Base-by-base conservation (phyloP, 1,284 basidiomycete genomes). In the Leccinum fallax region DNA sequence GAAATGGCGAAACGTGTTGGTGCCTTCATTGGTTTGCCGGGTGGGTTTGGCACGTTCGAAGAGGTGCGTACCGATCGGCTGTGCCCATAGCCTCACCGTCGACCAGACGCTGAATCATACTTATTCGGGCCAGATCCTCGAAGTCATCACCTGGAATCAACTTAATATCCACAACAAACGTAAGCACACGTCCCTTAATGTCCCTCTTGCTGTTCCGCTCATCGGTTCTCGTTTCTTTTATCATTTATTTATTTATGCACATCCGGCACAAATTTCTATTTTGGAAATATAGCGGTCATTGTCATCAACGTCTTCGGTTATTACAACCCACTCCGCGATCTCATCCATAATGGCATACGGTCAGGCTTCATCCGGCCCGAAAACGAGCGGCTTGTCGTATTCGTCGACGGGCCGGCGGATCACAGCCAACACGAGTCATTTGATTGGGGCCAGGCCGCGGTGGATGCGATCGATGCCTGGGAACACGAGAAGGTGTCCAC, bases 11-110 rank as follows among this genome's bases (percentile, higher is more conserved):
- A 83, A 64, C 81, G 90, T 21, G 85, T 85, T 0, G 82, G 85
- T 32, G 94, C 88, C 0, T 98, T 98, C 70, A 80, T 97, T 55
- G 92, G 88, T 16, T 81, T 97, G 11, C 95, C 95, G 5, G 95
- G 95, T 38, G 95, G 95, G 0, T 96, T 87, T 71, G 95, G 95
- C 16, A 97, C 94, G 0, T 94, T 93, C 67, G 95, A 97, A 75
- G 95, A 97, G 82, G 91, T 91, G 57, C 24, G 70, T 16, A 38
- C 43, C 13, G 34, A 36, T 58, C 57, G 1, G 15, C 34, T n/a
- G 21, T 3, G 28, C 4, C 16, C 21, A 5, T 15, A 6, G n/a
- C 61, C 30, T 24, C 59, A 21, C 19, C 38, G 10, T 43, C 63
- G 9, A 70, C 59, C 52, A 53, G 48, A 30, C 21, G 30, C 10